Base-by-base conservation (phyloP, 768 basidiomycete species). In the Rhizopogon rudus region DNA sequence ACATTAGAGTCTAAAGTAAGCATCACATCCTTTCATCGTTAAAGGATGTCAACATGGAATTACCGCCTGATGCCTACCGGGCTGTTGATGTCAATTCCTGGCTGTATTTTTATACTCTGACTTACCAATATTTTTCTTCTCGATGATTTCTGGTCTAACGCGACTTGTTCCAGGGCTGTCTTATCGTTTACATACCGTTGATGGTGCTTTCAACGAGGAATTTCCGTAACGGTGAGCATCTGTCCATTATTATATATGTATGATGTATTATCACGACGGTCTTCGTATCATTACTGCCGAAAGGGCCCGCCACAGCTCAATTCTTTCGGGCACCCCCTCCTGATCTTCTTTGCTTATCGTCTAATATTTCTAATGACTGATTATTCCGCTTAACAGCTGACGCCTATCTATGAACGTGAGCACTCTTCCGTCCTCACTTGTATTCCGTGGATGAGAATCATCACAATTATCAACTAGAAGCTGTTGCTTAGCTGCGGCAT, bases 291-390 rank as follows among this genome's bases (percentile, higher is more conserved):
- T 68, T 61, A 55, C 72, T 90, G 87, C 85, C 89, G 89, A 91
- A 91, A 88, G 67, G 82, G 89, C 89, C 89, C 88, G 89, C 85
- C 85, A 88, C 84, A 91, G 89, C 89, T 91, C 89, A 91, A 78
- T 59, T 64, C 65, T 44, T 70, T 82, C 87, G 89, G 89, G 87
- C 88, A 87, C 75, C 83, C 87, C 83, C 73, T 59, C 79, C 87
- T 89, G 87, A 89, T 74, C 53, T 58, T 62, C 62, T 55, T 49
- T 52, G 57, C 25, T 14, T 22, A 8, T n/a, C 2, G 1, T 10
- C 28, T 28, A 31, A 53, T 65, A 14, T 57, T 42, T 4, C 41
- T 2, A 4, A 25, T 3, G 3, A 6, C 66, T 68, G 42, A 61
- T 58, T 13, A 29, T 20, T 45, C 2, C 31, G 3, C 33, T 57